Conservation (phyloP, 148 eudicot species). For the Fagopyrum homotropicum region DNA sequence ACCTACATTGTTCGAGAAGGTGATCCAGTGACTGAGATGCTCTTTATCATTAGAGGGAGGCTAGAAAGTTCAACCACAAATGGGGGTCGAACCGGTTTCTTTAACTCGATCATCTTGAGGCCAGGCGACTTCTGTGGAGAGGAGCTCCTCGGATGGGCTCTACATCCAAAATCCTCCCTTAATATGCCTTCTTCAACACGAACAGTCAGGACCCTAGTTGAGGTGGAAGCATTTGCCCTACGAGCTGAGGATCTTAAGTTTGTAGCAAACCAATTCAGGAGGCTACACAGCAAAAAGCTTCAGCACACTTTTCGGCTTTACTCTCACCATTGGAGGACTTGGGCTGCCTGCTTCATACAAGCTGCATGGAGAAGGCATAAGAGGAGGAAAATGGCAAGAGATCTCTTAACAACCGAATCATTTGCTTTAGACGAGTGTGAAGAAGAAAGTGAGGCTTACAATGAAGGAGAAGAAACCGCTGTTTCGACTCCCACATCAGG, state of each 20-base stretch:
- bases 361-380: slow-evolving; percentile 77
- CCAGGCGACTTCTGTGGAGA: slow-evolving; percentile 94
- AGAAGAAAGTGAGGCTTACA: slow-evolving; percentile 19
- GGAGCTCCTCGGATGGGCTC: slow-evolving; percentile 77
- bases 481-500: slow-evolving; percentile 19
- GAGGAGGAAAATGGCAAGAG: slow-evolving; percentile 47
- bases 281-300: slow-evolving; percentile 81
- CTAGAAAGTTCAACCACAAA: slow-evolving; percentile 81
- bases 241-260: slow-evolving; percentile 78
- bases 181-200: slow-evolving; percentile 78
- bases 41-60: slow-evolving; percentile 71
- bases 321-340: slow-evolving; percentile 90
- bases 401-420: slow-evolving; percentile 45
- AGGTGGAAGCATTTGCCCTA: slow-evolving; percentile 77
- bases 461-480: slow-evolving; percentile 28
- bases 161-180: slow-evolving; percentile 59
- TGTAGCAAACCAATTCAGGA: slow-evolving; percentile 72
- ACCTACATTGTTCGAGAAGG: slow-evolving; percentile 81
- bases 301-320: slow-evolving; percentile 80
- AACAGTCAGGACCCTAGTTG: slow-evolving; percentile 64
- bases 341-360: slow-evolving; percentile 89
- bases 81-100: slow-evolving; percentile 81
- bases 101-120: slow-evolving; percentile 51
- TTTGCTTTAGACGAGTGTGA: slow-evolving; percentile 35
- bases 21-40: slow-evolving; percentile 80